Conservation (phyloP, 1,284 basidiomycete species). For the Mycosarcoma mackinlayi region DNA sequence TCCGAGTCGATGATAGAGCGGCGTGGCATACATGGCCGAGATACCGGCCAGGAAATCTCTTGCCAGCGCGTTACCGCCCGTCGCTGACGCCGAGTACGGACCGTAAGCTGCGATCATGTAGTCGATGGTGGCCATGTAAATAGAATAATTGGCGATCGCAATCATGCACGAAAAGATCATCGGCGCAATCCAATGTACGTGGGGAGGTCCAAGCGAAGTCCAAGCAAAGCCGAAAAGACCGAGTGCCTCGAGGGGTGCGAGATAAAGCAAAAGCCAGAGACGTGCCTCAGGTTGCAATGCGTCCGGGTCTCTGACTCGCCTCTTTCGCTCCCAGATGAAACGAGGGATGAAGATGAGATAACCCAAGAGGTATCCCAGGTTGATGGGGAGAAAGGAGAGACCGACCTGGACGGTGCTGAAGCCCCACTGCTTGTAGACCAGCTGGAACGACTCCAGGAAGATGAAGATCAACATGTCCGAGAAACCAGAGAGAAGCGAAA, state of each 20-base stretch:
- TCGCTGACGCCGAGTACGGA: constrained; percentile 69
- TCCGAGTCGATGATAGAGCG: constrained; percentile 67
- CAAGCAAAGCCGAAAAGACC: constrained; percentile 70
- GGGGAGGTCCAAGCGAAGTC: constrained; percentile 69
- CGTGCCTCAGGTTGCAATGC: constrained; percentile 67
- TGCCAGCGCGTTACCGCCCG: constrained; percentile 66
- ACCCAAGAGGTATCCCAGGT: constrained; percentile 69
- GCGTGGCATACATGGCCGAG: constrained; percentile 69
- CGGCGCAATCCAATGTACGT: constrained; percentile 69
- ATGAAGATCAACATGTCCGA: constrained; percentile 70
- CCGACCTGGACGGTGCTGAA: constrained; percentile 68
- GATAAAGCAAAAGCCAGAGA: constrained; percentile 68
- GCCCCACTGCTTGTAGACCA: constrained; percentile 70
- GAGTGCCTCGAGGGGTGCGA: constrained; percentile 69
- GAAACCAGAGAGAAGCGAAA: constrained; percentile 70
- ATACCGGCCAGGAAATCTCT: constrained; percentile 69
- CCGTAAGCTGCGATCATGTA: constrained; percentile 70
- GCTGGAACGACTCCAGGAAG: constrained; percentile 69
- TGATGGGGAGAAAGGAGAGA: constrained; percentile 69
- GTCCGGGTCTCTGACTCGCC: constrained; percentile 58
- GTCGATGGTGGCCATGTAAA: constrained; percentile 69
- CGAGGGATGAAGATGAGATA: constrained; percentile 68
- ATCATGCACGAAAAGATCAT: constrained; percentile 70
- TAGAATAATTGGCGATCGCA: constrained; percentile 69
- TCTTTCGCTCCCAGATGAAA: constrained; percentile 60